Base-by-base conservation (phyloP, 306 rosid species). In the Comarum palustre region DNA sequence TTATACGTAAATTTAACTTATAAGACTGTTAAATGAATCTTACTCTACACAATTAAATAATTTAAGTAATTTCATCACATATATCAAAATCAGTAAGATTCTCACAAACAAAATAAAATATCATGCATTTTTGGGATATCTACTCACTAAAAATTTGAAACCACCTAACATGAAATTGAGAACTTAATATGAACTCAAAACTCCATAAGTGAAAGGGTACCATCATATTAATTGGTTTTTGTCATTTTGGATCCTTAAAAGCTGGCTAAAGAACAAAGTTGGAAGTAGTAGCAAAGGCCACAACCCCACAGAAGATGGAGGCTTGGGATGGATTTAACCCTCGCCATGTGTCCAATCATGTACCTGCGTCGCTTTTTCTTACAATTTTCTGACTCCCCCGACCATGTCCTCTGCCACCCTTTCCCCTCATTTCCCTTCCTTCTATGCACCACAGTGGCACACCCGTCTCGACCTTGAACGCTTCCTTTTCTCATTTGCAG, bases 341-440 rank as follows among this genome's bases (percentile, higher is more conserved):
- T 80, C 32, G 87, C 77, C 90, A 86, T 87, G 90, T 85, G 86
- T 78, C 72, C 74, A 82, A 84, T 84, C 63, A 87, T 82, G 88
- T 29, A 72, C 69, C 72, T 41, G 22, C 61, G 82, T 69, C 83
- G 8, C 1, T 2, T 52, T 52, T 52, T 52, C 14, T 20, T 52
- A 20, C 22, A 52, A 79, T 29, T 70, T 59, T 69, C 51, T 31
- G 12, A 54, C 20, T 79, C 79, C 75, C 79, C 75, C 10, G 80
- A 84, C 84, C 75, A 58, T 71, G 50, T 68, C 79, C 75, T 64
- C 82, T 74, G 84, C 79, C 76, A 51, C 75, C 16, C 70, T 63
- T 57, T 70, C 15, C 39, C 39, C 45, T 7, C 19, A 1, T 48
- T n/a, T 15, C 10, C 13, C 27, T 11, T 27, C 39, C 7, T 15